These are phyloP conservation scores for Suillus placidus DNA, from an alignment of 768 basidiomycete genomes.

Conservation along the genomic window DNA sequence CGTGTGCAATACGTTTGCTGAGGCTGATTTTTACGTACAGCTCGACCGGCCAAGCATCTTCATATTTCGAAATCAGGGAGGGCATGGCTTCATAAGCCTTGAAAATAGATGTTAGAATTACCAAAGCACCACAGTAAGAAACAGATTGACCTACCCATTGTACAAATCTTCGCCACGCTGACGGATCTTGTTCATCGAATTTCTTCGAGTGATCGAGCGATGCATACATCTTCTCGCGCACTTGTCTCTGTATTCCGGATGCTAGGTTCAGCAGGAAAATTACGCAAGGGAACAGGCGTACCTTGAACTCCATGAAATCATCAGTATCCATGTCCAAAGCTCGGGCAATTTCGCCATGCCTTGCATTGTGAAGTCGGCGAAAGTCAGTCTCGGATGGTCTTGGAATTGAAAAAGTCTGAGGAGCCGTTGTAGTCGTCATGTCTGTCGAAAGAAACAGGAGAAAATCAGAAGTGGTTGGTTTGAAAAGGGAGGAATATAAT, in stretches of 20 bases:
- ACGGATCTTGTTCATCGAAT: not conserved
- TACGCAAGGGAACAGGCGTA: not conserved
- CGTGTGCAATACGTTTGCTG: not conserved
- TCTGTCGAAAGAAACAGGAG: not conserved
- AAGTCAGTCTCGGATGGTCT: not conserved
- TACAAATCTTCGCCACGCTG: not conserved
- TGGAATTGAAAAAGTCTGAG: not conserved
- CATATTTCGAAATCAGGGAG: not conserved
- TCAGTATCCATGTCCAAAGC: not conserved
- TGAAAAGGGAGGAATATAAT: not conserved
- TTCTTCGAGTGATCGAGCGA: not conserved
- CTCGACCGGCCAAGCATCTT: not conserved
- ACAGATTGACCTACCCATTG: not conserved
- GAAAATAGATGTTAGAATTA: not conserved
- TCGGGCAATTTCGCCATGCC: not conserved
- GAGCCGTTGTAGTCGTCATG: not conserved
- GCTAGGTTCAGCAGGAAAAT: not conserved
- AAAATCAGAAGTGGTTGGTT: not conserved
- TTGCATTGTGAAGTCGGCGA: not conserved
- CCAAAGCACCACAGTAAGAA: not conserved
- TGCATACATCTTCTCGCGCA: not conserved
- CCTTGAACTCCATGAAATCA: not conserved
- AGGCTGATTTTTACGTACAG: not conserved
- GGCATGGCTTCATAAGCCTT: conserved; percentile 4
- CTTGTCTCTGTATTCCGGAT: not conserved